Percentiles rank a stretch among this genome's conserved stretches.
These are phyloP conservation scores for Paecilomyces variotii DNA, from an alignment of 2,329 filamentous ascomycete genomes.

Conservation along the genomic window DNA sequence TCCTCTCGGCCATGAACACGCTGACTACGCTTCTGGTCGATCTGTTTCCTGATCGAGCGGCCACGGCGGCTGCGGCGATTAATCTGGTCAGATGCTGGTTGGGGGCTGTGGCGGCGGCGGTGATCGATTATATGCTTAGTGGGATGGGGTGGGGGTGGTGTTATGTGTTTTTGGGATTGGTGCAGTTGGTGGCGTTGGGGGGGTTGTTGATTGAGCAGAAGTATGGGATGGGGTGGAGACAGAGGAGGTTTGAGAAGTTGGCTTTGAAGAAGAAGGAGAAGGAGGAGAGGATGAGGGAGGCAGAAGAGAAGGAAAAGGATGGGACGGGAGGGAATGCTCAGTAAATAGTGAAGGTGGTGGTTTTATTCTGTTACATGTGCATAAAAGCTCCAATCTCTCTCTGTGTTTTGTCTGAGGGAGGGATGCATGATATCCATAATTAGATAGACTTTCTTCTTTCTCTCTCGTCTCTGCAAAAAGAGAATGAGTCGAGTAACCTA, in stretches of 20 bases:
- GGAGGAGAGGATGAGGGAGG: not conserved
- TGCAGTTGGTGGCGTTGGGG: constrained; percentile 26
- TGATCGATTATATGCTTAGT: constrained; percentile 25
- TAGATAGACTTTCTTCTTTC: too few relatives aligned
- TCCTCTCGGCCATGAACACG: constrained; percentile 29
- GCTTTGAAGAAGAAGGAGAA: not conserved
- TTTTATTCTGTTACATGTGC: too few relatives aligned
- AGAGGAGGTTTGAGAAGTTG: constrained; percentile 8
- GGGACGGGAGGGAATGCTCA: not conserved
- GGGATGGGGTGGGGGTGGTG: constrained; percentile 31
- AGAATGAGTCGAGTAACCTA: too few relatives aligned
- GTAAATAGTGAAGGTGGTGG: too few relatives aligned
- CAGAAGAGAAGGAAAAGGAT: not conserved
- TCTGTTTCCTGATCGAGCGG: constrained; percentile 24
- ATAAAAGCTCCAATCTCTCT: too few relatives aligned
- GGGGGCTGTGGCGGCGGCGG: constrained; percentile 26
- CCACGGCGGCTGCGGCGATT: constrained; percentile 27
- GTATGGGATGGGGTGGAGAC: constrained; percentile 19
- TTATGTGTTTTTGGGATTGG: constrained; percentile 28
- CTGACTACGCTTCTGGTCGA: constrained; percentile 40
- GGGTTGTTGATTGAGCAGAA: constrained; percentile 19
- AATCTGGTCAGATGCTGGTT: constrained; percentile 29
- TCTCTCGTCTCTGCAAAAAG: too few relatives aligned
- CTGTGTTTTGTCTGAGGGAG: too few relatives aligned
- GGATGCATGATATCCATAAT: too few relatives aligned